Evolutionary conservation across 2,329 filamentous ascomycete species (phyloP), one percentile per base, ranked within the genome.

Genomic region (Monosporascus ibericus): DNA sequence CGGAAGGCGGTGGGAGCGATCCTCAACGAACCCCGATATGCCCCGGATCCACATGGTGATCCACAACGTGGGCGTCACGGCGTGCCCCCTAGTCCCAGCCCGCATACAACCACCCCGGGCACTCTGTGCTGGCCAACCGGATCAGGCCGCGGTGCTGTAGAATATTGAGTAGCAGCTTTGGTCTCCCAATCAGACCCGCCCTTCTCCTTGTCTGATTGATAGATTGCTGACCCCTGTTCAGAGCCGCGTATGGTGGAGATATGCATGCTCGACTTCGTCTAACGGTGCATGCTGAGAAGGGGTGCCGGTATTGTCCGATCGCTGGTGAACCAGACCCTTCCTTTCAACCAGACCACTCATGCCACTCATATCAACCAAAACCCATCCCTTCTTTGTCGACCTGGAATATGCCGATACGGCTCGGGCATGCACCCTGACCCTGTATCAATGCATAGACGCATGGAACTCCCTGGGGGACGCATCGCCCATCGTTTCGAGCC

Each of bases 221-320:
- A 37, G 27, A 14, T 27, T 37, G 15, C 39, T 37, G 47, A 3
- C 24, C 17, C 11, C 18, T 14, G 18, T 42, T 5, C 47, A 78
- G 75, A 72, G 1, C 69, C 72, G 7, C 70, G 73, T 9, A 78
- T 77, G 72, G 62, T 66, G 0, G 75, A 77, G 39, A 77, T 76
- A 58, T 56, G 76, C 0, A 52, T 77, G 0, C 61, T 76, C 1
- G 60, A 70, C 51, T 55, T 75, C 1, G 62, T 70, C 9, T 77
- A 73, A 37, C 75, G 76, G 57, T 68, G 63, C 36, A 52, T 53
- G 54, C 62, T 52, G 60, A 62, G 17, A 63, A 63, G 50, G 30
- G 30, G 30, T 34, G 30, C 30, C 30, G 3, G 30, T 4, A 34
- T 34, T 14, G 30, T 5, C 27, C 30, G 9, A 34, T 34, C 9